Conservation (phyloP, 2,329 filamentous ascomycete genomes). For the Colletotrichum musicola region DNA sequence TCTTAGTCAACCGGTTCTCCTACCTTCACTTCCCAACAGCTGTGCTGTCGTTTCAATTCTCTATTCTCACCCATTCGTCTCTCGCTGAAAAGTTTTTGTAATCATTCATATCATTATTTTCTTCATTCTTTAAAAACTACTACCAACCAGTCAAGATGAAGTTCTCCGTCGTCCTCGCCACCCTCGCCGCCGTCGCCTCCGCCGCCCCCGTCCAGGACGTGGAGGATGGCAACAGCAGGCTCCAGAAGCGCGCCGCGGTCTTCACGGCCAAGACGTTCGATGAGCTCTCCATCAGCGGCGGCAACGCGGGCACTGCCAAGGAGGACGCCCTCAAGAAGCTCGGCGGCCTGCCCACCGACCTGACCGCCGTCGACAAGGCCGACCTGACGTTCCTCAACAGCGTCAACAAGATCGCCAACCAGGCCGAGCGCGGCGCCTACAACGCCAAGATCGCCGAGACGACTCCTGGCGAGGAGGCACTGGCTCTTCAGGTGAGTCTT, state of each 20-base stretch:
- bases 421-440: slow-evolving; percentile 65
- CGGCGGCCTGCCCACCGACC: slow-evolving; percentile 53
- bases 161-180: slow-evolving; percentile 48
- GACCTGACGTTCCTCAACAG: slow-evolving; percentile 63
- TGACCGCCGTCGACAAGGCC: slow-evolving; percentile 56
- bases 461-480: slow-evolving; percentile 57
- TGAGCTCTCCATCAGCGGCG: slow-evolving; percentile 60
- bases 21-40: slow-evolving; percentile 29
- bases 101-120: not conserved
- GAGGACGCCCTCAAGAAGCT: slow-evolving; percentile 57
- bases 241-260: slow-evolving; percentile 44
- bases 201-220: slow-evolving; percentile 35
- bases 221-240: slow-evolving; percentile 39
- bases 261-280: slow-evolving; percentile 54
- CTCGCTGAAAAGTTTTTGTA: slow-evolving; percentile 20
- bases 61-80: slow-evolving; percentile 6
- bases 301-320: slow-evolving; percentile 59
- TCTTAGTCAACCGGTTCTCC: slow-evolving; percentile 17
- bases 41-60: slow-evolving; percentile 25
- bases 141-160: slow-evolving; percentile 45
- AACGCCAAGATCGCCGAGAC: slow-evolving; percentile 63
- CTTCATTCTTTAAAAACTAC: slow-evolving; percentile 32
- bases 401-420: slow-evolving; percentile 65
- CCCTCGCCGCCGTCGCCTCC: slow-evolving; percentile 46
- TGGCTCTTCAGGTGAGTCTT: slow-evolving; percentile 58